Evolutionary conservation across 441 rosid genomes (phyloP), one percentile per base, ranked within the genome.

Genomic region (Croton laevigatus): DNA sequence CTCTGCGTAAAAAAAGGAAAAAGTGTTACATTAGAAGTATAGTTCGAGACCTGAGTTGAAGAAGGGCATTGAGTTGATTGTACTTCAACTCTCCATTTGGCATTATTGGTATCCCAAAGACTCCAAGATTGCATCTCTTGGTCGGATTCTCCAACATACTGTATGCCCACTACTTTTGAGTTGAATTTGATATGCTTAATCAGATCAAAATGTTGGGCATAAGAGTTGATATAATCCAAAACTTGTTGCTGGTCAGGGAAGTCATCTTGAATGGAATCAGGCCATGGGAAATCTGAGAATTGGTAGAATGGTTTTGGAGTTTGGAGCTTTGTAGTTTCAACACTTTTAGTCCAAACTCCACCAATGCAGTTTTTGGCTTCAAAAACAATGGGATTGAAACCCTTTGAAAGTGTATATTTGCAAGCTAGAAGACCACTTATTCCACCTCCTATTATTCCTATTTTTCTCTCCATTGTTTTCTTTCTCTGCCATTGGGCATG

Each of bases 231-330:
- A 67, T 83, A 86, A 22, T 80, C 82, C 0, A 80, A 63, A 22
- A 81, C 79, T 55, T 80, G 66, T 2, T 68, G 20, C 0, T 78
- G 82, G 72, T 6, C 3, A 0, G 89, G 87, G 32, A 81, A 83
- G 3, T 34, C 70, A 23, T 74, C 74, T 2, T 55, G 42, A 57
- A 80, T 77, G 0, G 83, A 77, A 36, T 64, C 46, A 0, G 84
- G 87, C 89, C 89, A 83, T 0, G 78, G 82, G 49, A 77, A 86
- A 79, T 86, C 86, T 0, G 85, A 80, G 84, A 86, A 86, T 69
- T 86, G 80, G 65, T 73, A 86, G 0, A 65, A 0, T 32, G 61
- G 16, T 48, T 74, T 83, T 0, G 83, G 82, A 5, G 85, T 75
- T 67, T 83, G 89, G 48, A 83, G 82, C 77, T 72, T 77, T 13